phyloP scores from a whole-genome alignment of 192 early-diverging fungal species.

The Borealophlyctis nickersoniae region DNA sequence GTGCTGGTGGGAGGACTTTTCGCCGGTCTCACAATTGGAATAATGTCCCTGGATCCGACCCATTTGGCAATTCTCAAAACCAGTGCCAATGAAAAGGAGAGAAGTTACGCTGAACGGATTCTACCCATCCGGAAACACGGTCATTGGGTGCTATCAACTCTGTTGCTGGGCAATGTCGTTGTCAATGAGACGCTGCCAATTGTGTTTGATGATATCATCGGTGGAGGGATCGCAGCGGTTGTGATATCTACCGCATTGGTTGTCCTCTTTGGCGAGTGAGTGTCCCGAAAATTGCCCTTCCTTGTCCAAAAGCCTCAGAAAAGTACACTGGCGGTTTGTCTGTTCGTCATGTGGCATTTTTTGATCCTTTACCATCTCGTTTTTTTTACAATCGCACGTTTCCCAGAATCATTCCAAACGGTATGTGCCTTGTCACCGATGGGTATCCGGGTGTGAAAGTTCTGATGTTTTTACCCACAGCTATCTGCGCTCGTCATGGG shows the following conservation, averaged over 20 bases:
- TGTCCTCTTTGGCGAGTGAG: slow-evolving; percentile 88
- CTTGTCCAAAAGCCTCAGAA: no score
- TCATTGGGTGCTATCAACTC: slow-evolving; percentile 91
- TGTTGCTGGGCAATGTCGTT: slow-evolving; percentile 89
- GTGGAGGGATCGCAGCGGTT: slow-evolving; percentile 74
- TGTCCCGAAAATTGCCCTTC: no score
- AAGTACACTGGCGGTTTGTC: slow-evolving; percentile 2
- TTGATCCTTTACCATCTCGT: background rate
- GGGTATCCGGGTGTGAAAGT: no score
- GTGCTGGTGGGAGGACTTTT: slow-evolving; percentile 25
- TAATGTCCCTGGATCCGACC: slow-evolving; percentile 79
- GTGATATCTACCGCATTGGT: slow-evolving; percentile 84
- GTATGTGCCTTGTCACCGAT: no score
- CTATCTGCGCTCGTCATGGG: slow-evolving; percentile 84
- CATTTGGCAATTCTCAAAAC: slow-evolving; percentile 69
- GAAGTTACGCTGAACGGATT: slow-evolving; percentile 73
- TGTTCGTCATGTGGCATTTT: background rate
- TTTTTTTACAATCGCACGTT: no score
- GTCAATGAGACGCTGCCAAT: slow-evolving; percentile 90
- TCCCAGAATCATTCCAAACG: slow-evolving; percentile 42
- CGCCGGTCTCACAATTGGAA: slow-evolving; percentile 32
- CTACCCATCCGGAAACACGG: slow-evolving; percentile 83
- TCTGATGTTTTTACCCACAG: no score
- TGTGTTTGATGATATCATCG: slow-evolving; percentile 67
- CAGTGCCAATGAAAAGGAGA: slow-evolving; percentile 69